Percentiles rank a stretch among this genome's conserved stretches.
These are phyloP conservation scores for Diaporthe citriasiana DNA, from an alignment of 2,329 filamentous ascomycete genomes.

Conservation along the genomic window DNA sequence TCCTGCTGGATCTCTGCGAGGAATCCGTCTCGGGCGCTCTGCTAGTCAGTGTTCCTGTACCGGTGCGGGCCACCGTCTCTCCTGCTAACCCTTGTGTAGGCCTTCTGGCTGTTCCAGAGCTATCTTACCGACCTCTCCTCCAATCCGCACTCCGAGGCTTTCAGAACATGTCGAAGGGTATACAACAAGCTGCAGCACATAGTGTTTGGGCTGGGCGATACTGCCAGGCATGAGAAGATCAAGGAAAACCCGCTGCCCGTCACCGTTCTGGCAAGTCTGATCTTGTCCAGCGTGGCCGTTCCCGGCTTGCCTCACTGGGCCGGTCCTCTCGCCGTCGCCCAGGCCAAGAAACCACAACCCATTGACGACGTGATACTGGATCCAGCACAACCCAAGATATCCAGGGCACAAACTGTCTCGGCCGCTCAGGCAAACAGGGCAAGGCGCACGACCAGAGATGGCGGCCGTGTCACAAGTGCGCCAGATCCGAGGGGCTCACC, in stretches of 20 bases:
- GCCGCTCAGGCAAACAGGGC: conserved; percentile 62
- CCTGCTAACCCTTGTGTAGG: conserved; percentile 63
- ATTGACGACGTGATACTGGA: conserved; percentile 74
- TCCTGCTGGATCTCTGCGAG: conserved; percentile 87
- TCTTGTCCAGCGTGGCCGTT: conserved; percentile 81
- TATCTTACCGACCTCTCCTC: conserved; percentile 85
- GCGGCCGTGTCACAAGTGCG: conserved; percentile 61
- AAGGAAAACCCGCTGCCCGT: conserved; percentile 86
- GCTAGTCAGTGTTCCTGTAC: conserved; percentile 69
- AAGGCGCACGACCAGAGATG: conserved; percentile 60
- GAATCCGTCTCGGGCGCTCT: conserved; percentile 88
- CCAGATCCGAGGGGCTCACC: conserved; percentile 53
- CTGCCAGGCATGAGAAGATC: conserved; percentile 79
- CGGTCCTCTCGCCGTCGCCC: conserved; percentile 84
- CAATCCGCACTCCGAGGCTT: conserved; percentile 81
- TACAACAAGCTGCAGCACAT: conserved; percentile 93
- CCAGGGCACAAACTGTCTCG: conserved; percentile 75
- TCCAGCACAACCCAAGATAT: conserved; percentile 60
- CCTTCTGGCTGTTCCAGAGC: conserved; percentile 92
- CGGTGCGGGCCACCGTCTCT: conserved; percentile 10
- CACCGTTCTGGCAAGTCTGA: conserved; percentile 84
- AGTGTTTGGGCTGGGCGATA: conserved; percentile 83
- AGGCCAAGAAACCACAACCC: conserved; percentile 81
- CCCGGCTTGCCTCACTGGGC: conserved; percentile 84
- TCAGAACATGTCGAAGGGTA: conserved; percentile 85